Percentiles rank a stretch among this genome's conserved stretches.
Conservation (phyloP, 1,139 yeast genomes). For the Yamadazyma taylorii region DNA sequence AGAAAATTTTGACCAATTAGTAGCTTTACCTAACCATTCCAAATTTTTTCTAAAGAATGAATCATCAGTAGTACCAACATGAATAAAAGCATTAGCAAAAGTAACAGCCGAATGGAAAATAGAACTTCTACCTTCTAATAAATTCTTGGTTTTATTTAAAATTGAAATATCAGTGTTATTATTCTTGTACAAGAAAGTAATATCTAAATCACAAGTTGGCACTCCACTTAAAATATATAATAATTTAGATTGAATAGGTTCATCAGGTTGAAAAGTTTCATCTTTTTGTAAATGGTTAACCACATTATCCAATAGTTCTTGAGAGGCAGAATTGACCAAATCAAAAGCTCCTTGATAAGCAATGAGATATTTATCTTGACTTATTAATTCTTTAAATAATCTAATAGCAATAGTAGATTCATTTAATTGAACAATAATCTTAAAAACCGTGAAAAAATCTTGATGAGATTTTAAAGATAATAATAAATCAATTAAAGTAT, state of each 20-base stretch:
- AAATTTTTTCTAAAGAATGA: slow-evolving; percentile 86
- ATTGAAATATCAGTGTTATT: slow-evolving; percentile 85
- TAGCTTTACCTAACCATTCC: slow-evolving; percentile 96
- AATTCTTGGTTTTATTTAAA: slow-evolving; percentile 76
- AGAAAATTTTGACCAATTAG: slow-evolving; percentile 96
- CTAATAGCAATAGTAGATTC: slow-evolving; percentile 68
- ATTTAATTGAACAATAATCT: slow-evolving; percentile 85
- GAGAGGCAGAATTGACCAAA: slow-evolving; percentile 90
- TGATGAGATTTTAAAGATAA: slow-evolving; percentile 64
- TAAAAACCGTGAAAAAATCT: slow-evolving; percentile 75
- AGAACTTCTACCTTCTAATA: slow-evolving; percentile 88
- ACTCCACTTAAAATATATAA: slow-evolving; percentile 82
- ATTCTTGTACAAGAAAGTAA: slow-evolving; percentile 83
- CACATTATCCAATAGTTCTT: slow-evolving; percentile 74
- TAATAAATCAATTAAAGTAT: slow-evolving; percentile 60
- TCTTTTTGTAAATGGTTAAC: slow-evolving; percentile 42
- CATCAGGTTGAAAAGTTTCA: slow-evolving; percentile 34
- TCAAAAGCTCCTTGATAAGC: slow-evolving; percentile 97
- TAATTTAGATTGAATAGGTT: slow-evolving; percentile 43
- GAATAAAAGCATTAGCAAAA: slow-evolving; percentile 91
- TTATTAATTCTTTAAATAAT: slow-evolving; percentile 62
- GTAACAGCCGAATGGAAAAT: slow-evolving; percentile 96
- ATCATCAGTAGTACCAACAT: slow-evolving; percentile 96
- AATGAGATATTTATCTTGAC: slow-evolving; percentile 43
- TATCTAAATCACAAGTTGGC: slow-evolving; percentile 91